These are phyloP conservation scores for Podospora tetraspora DNA, from an alignment of 495 filamentous ascomycete genomes.

Conservation along the genomic window DNA sequence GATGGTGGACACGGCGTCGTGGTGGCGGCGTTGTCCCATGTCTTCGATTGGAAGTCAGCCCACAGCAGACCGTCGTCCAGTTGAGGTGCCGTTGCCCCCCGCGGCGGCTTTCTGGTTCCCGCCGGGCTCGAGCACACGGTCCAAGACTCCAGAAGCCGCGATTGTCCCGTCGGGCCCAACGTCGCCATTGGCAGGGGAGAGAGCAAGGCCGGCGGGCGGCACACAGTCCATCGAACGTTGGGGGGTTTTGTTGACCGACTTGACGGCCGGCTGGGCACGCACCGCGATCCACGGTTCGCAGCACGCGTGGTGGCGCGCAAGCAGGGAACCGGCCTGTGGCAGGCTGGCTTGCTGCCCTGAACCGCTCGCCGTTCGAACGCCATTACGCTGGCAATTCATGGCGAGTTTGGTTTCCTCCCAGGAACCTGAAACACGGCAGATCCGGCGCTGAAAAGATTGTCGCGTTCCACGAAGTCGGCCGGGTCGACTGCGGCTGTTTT, in stretches of 20 bases:
- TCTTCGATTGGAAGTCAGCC: background rate
- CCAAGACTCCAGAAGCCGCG: background rate
- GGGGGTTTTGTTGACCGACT: background rate
- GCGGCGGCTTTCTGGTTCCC: background rate
- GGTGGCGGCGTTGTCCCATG: background rate
- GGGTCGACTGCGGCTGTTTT: background rate
- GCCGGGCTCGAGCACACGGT: slow-evolving; percentile 6
- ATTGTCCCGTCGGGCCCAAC: background rate
- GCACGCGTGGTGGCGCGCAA: background rate
- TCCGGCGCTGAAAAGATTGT: background rate
- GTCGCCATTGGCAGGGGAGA: background rate
- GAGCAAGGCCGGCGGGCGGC: too few species aligned
- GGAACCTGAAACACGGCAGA: background rate
- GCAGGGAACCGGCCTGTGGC: background rate
- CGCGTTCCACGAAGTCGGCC: background rate
- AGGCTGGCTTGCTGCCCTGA: background rate
- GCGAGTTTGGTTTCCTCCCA: background rate
- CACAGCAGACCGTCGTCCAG: too few species aligned
- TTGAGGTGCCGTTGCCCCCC: slow-evolving; percentile 2
- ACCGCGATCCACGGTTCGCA: background rate
- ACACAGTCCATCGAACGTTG: background rate
- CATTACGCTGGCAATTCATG: background rate
- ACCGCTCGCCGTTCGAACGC: background rate
- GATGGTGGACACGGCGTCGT: too few species aligned
- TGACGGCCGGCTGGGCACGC: background rate